These are phyloP conservation scores for Thielaviopsis populi DNA, from an alignment of 2,329 filamentous ascomycete species.

Conservation along the genomic window DNA sequence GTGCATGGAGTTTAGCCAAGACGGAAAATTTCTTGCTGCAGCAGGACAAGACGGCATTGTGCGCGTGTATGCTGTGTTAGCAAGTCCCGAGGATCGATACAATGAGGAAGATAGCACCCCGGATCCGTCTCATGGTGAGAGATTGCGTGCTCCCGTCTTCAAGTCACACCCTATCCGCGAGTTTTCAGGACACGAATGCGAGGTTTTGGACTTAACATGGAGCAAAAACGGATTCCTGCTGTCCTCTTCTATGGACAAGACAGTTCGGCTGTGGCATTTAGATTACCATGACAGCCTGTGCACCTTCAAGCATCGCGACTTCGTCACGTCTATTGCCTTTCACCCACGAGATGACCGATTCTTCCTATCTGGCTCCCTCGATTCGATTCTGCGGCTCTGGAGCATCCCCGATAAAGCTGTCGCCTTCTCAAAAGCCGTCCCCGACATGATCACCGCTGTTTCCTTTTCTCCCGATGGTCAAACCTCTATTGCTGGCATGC, in stretches of 20 bases:
- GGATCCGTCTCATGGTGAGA: constrained; percentile 37
- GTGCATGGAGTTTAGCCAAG: constrained; percentile 83
- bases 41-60: constrained; percentile 78
- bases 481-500: constrained; percentile 71
- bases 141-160: constrained; percentile 82
- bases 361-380: constrained; percentile 84
- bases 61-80: constrained; percentile 76
- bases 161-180: constrained; percentile 61
- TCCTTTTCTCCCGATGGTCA: constrained; percentile 87
- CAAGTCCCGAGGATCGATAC: constrained; percentile 62
- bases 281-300: constrained; percentile 74
- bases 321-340: constrained; percentile 88
- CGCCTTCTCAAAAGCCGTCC: constrained; percentile 60
- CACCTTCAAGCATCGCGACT: constrained; percentile 87
- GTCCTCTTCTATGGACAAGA: constrained; percentile 96
- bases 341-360: constrained; percentile 92
- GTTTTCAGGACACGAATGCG: constrained; percentile 69
- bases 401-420: constrained; percentile 95
- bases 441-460: constrained; percentile 86
- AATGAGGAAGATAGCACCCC: constrained; percentile 53
- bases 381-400: constrained; percentile 80
- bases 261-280: constrained; percentile 85
- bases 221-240: constrained; percentile 98
- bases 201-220: constrained; percentile 87
- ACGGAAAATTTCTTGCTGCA: constrained; percentile 82